Base-by-base conservation (phyloP, 75 land plant species). In the Pinus taeda region DNA sequence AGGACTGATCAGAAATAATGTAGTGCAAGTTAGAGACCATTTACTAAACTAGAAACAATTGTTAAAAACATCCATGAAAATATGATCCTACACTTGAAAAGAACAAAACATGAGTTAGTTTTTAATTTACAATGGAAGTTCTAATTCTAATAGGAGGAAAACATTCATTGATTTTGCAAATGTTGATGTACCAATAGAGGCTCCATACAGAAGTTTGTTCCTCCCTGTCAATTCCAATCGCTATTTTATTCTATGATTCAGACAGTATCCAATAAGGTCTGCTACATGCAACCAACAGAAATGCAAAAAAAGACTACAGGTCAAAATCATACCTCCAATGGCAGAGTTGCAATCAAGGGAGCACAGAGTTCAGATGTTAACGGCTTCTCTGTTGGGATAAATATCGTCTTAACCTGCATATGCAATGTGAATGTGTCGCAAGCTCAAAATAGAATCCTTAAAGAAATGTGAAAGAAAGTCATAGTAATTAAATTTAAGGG, bases 261-360 rank as follows among this genome's bases (percentile, higher is more conserved):
- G 42, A 69, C 55, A 39, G 53, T 39, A n/a, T n/a, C 24, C 22
- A 69, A 39, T 69, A 37, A 69, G 42, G 20, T 37, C 45, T 18
- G n/a, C 12, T 20, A 42, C 21, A 20, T 69, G 72, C 72, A 69
- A 65, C 69, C 69, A 65, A 65, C 42, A 65, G 33, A 26, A 45
- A 11, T n/a, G 4, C 2, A 62, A 24, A 24, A 62, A 62, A n/a
- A 62, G 20, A 14, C 7, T 30, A 57, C 14, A 18, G 60, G 60
- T 24, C 7, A 53, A 74, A 49, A 24, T 73, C 63, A 57, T 69
- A 96, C 99, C 97, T 96, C 99, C 80, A 94, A 81, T 26, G 97
- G 95, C 75, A 96, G 94, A 8, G 99, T 89, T n/a, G 99, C 97
- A 69, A 94, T 85, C 65, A 96, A 74, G 11, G 99, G 99, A 55